phyloP scores from a whole-genome alignment of 768 basidiomycete species.

The Rhizopogon sp. region DNA sequence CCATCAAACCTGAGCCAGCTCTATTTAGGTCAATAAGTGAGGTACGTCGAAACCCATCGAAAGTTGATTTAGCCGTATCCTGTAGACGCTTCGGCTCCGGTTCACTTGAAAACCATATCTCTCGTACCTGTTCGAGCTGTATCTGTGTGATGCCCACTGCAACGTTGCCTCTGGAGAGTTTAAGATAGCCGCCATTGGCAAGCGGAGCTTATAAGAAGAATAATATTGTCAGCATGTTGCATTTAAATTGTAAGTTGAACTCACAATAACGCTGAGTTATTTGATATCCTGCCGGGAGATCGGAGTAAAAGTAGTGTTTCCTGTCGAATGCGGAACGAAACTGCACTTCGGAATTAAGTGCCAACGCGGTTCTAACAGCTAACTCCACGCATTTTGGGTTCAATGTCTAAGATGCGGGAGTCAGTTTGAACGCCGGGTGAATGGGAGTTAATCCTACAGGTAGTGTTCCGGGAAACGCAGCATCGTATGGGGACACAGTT shows the following conservation, averaged over 20 bases:
- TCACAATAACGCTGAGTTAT: slow-evolving; percentile 85
- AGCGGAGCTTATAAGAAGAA: slow-evolving; percentile 57
- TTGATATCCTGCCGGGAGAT: slow-evolving; percentile 92
- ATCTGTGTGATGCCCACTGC: slow-evolving; percentile 87
- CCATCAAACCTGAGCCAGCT: slow-evolving; percentile 86
- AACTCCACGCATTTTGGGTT: slow-evolving; percentile 73
- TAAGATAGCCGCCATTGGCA: slow-evolving; percentile 61
- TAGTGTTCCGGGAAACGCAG: slow-evolving; percentile 89
- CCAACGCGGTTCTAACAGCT: slow-evolving; percentile 76
- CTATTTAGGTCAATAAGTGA: slow-evolving; percentile 84
- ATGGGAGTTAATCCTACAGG: slow-evolving; percentile 52
- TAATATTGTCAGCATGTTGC: not conserved
- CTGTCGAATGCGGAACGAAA: slow-evolving; percentile 81
- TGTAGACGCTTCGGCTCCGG: slow-evolving; percentile 23
- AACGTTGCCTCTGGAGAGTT: slow-evolving; percentile 33
- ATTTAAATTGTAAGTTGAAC: not conserved
- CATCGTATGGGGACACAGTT: slow-evolving; percentile 73
- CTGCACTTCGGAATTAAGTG: slow-evolving; percentile 65
- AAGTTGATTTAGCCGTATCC: slow-evolving; percentile 90
- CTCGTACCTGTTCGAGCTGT: slow-evolving; percentile 85
- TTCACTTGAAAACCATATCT: too few species aligned
- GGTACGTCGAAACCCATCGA: slow-evolving; percentile 41
- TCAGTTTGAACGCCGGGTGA: slow-evolving; percentile 3
- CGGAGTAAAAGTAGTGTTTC: slow-evolving; percentile 98
- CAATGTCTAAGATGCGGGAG: slow-evolving; percentile 36